phyloP scores from a whole-genome alignment of 148 eudicot genomes.

The Talinum fruticosum region DNA sequence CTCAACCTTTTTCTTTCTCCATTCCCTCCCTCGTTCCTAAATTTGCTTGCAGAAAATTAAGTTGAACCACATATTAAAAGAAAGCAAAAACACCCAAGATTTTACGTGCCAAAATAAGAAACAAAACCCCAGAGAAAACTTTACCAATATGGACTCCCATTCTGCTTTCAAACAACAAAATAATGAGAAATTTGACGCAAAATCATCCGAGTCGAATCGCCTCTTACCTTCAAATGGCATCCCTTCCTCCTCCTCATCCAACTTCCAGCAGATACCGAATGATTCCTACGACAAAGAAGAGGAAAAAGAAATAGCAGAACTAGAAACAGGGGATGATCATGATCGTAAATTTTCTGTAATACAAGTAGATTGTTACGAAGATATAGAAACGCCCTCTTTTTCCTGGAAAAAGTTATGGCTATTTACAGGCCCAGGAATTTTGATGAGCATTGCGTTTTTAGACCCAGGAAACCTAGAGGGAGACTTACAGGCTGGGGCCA shows the following conservation, averaged over 20 bases:
- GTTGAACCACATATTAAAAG: conserved; percentile 19
- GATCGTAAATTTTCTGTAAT: background rate
- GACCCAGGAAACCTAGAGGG: conserved; percentile 35
- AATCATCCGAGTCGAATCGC: conserved; percentile 9
- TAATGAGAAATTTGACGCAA: background rate
- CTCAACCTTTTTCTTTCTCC: background rate
- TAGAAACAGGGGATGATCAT: background rate
- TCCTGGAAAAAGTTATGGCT: conserved; percentile 37
- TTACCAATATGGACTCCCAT: conserved; percentile 21
- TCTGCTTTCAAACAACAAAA: background rate
- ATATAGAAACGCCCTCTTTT: conserved; percentile 19
- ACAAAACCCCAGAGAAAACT: background rate
- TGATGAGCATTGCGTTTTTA: conserved; percentile 38
- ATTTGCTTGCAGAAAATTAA: conserved; percentile 11
- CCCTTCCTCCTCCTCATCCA: conserved; percentile 4
- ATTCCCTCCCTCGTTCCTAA: background rate
- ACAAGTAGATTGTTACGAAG: conserved; percentile 12
- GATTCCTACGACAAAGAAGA: background rate
- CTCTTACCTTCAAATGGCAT: conserved; percentile 23
- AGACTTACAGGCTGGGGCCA: conserved; percentile 19
- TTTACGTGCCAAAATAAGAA: conserved; percentile 16
- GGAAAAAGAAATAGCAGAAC: background rate
- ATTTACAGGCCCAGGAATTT: conserved; percentile 31
- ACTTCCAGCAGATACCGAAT: background rate
- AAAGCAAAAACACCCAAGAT: conserved; percentile 5